These are phyloP conservation scores for Poronia punctata DNA, from an alignment of 495 filamentous ascomycete genomes.

Conservation along the genomic window DNA sequence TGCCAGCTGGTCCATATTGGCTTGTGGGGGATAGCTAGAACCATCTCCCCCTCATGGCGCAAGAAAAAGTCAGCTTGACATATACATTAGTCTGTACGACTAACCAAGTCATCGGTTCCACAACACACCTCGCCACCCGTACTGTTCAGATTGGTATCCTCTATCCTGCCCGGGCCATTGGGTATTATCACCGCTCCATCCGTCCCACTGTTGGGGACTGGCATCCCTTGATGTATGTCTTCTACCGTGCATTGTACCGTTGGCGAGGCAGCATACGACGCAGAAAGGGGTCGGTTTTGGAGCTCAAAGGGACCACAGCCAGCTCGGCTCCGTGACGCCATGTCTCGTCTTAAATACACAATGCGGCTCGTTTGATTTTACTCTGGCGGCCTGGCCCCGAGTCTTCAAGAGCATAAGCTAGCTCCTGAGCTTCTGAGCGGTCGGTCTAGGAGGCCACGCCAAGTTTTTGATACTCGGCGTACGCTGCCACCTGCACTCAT, in stretches of 20 bases:
- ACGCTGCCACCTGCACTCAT: no score
- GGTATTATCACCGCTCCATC: constrained; percentile 25
- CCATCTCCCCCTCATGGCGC: no score
- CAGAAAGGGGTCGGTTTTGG: no score
- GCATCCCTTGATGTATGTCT: constrained; percentile 20
- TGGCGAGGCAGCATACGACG: no score
- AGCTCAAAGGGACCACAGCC: no score
- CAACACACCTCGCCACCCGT: constrained; percentile 21
- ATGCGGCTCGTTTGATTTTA: constrained; percentile 21
- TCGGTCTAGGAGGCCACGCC: no score
- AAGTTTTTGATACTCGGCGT: no score
- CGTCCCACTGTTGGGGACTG: constrained; percentile 15
- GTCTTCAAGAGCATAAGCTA: no score
- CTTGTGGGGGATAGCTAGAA: constrained; percentile 6
- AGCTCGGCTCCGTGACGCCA: constrained; percentile 14
- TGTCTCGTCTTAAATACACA: constrained; percentile 21
- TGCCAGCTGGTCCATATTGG: constrained; percentile 16
- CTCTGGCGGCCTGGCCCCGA: constrained; percentile 7
- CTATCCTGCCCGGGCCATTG: constrained; percentile 22
- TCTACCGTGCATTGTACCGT: constrained; percentile 28
- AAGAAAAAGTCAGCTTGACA: no score
- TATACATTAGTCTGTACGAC: constrained; percentile 9
- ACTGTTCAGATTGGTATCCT: constrained; percentile 20
- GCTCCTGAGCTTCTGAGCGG: no score
- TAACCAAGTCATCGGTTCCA: constrained; percentile 3